Evolutionary conservation across 169 alveolate genomes (phyloP), one percentile per base, ranked within the genome.

Genomic region (Plasmodium reichenowi): DNA sequence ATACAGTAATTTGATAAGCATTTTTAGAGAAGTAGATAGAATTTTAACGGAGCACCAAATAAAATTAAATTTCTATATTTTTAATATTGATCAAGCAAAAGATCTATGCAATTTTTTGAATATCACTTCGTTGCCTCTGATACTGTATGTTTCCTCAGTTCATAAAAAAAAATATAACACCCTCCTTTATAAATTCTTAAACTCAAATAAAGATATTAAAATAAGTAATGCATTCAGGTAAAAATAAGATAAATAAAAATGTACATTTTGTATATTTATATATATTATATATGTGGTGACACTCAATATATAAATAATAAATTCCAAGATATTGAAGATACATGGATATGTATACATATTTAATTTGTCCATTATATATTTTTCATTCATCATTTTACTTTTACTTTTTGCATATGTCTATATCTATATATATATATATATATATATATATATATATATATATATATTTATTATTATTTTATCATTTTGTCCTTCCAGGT

Each of bases 181-280:
- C 20, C 26, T 85, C 22, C 67, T 85, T 85, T 52, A 71, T 22
- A 85, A 71, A 58, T 15, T 48, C 48, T 32, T 85, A 26, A 70
- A 54, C 58, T 85, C 91, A 32, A 71, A 74, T 62, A 85, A 85
- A 63, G 91, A 85, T 50, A 66, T 85, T 7, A 85, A 60, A 85
- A 85, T 85, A 85, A 72, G 76, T 54, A 85, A 85, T 43, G 91
- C 91, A 54, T 85, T 85, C 86, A 85, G 86, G 91, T 85, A 72
- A 85, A 47, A 13, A 52, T 17, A 52, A 76, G 38, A 29, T n/a
- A 50, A 24, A 50, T 17, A 48, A 48, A 72, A 38, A 38, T 38
- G 9, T 38, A 38, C 47, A 5, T 38, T 38, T 5, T 38, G 47
- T 7, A 38, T 38, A 38, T 38, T 38, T 38, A 38, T 38, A 38